Conservation (phyloP, 2,329 filamentous ascomycete genomes). For the Penicillium sp. region DNA sequence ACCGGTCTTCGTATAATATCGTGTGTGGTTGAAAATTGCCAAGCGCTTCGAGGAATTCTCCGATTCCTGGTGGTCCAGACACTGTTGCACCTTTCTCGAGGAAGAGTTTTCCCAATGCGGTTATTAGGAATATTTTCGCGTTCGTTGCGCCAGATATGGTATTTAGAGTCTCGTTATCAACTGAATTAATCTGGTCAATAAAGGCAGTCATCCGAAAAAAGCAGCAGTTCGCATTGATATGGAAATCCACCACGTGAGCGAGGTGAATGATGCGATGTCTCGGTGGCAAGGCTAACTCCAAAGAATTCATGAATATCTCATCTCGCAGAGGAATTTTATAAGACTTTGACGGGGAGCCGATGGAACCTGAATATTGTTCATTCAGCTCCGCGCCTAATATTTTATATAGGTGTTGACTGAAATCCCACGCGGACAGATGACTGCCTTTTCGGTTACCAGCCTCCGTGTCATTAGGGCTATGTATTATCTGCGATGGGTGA, state of each 20-base stretch:
- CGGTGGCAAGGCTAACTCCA: background rate
- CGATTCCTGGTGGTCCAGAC: slow-evolving; percentile 9
- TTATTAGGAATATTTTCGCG: slow-evolving; percentile 1
- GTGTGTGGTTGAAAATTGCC: background rate
- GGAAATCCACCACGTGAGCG: slow-evolving; percentile 10
- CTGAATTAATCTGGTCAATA: background rate
- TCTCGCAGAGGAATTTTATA: background rate
- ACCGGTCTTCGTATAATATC: background rate
- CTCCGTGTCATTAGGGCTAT: background rate
- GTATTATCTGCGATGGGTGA: background rate
- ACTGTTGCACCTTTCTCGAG: slow-evolving; percentile 11
- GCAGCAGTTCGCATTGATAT: slow-evolving; percentile 4
- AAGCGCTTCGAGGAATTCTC: background rate
- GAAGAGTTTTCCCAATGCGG: slow-evolving; percentile 10
- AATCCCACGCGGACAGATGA: background rate
- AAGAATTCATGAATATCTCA: background rate
- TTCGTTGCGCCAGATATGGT: background rate
- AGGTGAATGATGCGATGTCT: slow-evolving; percentile 10
- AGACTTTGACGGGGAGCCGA: background rate
- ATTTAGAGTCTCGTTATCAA: background rate
- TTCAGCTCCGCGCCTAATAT: background rate
- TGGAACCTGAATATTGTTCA: no score
- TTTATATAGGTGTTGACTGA: background rate
- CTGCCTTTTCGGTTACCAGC: background rate
- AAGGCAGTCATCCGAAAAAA: slow-evolving; percentile 1